Evolutionary conservation across 352 stramenopile species (phyloP), one percentile per base, ranked within the genome.

Genomic region (Thalassiosira livingstoniorum): DNA sequence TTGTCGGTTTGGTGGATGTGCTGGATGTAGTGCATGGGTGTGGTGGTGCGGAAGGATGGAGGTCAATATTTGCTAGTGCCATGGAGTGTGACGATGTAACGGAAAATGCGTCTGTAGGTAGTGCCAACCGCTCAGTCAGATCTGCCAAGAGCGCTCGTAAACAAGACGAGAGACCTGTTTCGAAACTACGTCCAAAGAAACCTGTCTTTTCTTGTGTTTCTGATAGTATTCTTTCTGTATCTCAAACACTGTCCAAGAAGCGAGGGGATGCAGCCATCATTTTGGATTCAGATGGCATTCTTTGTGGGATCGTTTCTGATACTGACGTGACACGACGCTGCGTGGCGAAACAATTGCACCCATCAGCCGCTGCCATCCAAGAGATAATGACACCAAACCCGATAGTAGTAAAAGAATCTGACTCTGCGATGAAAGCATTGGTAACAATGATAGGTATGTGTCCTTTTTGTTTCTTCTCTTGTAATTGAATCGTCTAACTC

Each of bases 371-470:
- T 0, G 72, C 73, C n/a, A 94, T 98, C 3, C 87, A 87, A n/a
- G 87, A 92, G 18, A 94, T 98, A 11, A 99, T 99, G 97, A 99
- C 97, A 5, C 89, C 94, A 63, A 97, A 98, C 87, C 98, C 98
- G 62, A 97, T 97, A 73, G 98, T 97, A 78, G 97, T 99, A 2
- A 91, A 92, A 0, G 94, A 95, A 23, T 94, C 97, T 53, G 97
- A 99, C 81, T 96, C 92, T 37, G 97, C 97, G 0, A 97, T 98
- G 82, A 97, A 99, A 67, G 97, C 97, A 0, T 93, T 99, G 84
- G 90, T 98, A 15, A 98, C 95, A 34, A 99, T 99, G 97, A 93
- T 99, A 47, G n/a, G n/a, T n/a, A 96, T 98, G 75, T 96, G 96
- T 55, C 94, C 97, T 58, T 99, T 99, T 81, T 96, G 96, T 32